Conservation (phyloP, 768 basidiomycete species). For the Suillus fuscotomentosus region DNA sequence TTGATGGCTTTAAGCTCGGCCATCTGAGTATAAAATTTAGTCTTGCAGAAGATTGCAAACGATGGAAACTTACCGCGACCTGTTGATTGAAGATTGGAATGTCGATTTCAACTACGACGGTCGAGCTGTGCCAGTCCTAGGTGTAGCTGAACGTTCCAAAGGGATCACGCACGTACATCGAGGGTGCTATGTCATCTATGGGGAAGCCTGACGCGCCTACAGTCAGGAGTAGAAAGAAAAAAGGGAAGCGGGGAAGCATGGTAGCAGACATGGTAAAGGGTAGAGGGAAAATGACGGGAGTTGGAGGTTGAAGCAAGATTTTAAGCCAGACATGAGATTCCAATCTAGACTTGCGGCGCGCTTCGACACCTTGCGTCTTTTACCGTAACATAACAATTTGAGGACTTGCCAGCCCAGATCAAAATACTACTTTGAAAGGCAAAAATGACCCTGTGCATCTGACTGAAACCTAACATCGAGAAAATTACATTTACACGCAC, state of each 20-base stretch:
- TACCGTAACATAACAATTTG: neutral
- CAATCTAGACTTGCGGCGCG: neutral
- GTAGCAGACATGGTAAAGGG: neutral
- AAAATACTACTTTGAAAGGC: neutral
- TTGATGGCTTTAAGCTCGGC: neutral
- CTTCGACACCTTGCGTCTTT: neutral
- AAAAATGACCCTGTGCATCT: neutral
- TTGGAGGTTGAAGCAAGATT: constrained; percentile 20
- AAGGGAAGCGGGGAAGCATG: constrained; percentile 9
- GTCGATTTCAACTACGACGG: neutral
- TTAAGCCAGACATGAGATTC: neutral
- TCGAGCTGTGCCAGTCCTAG: neutral
- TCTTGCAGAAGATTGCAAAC: neutral
- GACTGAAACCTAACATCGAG: neutral
- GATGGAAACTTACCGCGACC: neutral
- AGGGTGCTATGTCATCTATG: neutral
- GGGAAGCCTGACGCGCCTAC: constrained; percentile 12
- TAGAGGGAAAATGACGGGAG: neutral
- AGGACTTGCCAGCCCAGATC: neutral
- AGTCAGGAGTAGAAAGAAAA: constrained; percentile 13
- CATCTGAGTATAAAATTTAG: neutral
- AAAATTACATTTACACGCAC: neutral
- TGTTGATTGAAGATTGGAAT: neutral
- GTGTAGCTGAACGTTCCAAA: neutral
- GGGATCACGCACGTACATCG: neutral